Evolutionary conservation across 129 eudicot species (phyloP), one percentile per base, ranked within the genome.

Genomic region (Lonicera japonica): DNA sequence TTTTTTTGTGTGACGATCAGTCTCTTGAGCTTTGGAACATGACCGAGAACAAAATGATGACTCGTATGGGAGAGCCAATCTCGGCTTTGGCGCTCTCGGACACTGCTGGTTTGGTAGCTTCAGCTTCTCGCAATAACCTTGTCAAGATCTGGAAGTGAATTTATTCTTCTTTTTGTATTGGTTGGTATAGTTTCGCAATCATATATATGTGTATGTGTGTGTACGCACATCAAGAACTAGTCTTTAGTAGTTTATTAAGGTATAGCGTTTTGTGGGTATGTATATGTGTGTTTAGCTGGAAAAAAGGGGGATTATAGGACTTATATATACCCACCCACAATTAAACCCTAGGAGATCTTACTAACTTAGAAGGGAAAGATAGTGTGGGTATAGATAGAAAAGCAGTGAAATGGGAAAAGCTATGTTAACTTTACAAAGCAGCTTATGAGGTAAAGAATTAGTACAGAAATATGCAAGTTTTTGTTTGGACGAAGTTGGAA

Each of bases 1-100:
- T 20, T 13, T 21, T 46, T 55, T 24, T 13, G 54, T 67, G 39
- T 50, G 21, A 59, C 39, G 38, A 54, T 61, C 61, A 86, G 95
- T 76, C 81, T 59, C 62, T 86, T 72, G 95, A 79, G 70, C 77
- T 86, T 14, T 86, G 95, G 95, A 79, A 86, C 61, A 76, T 86
- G 89, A 60, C 63, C 12, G 86, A 86, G 68, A 86, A 86, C 74
- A 82, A 66, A 66, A 54, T 81, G 71, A 76, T 82, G 86, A 86
- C 63, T 64, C 66, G 73, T 18, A 66, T 53, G 12, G 76, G 66
- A 63, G 89, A 81, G 58, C 86, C 80, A 14, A 69, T 76, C 40
- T 53, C 63, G 40, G 60, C 74, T 19, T 70, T 86, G 57, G 83
- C 88, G 5, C 89, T 66, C 38, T 86, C 95, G 6, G 60, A 38